Conservation (phyloP, 257 asterid genomes). For the Primulina tabacum region DNA sequence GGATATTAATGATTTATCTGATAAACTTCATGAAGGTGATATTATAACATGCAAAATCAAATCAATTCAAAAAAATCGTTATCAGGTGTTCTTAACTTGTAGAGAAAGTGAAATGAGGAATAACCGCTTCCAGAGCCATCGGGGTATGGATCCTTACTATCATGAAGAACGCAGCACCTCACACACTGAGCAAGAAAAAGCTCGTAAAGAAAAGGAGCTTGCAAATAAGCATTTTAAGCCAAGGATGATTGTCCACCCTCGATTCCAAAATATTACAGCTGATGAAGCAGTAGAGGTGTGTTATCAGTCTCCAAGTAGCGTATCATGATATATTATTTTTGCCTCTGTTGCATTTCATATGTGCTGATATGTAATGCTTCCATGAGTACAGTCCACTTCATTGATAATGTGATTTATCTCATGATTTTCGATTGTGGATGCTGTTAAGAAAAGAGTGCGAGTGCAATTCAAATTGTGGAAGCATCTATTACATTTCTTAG, state of each 20-base stretch:
- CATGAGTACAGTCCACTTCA: background rate
- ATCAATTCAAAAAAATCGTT: constrained; percentile 76
- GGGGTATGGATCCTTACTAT: constrained; percentile 65
- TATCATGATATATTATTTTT: constrained; percentile 12
- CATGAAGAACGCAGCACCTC: constrained; percentile 63
- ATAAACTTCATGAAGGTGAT: constrained; percentile 80
- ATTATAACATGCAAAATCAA: constrained; percentile 75
- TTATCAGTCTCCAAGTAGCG: constrained; percentile 13
- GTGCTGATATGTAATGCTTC: constrained; percentile 2
- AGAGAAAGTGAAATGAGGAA: constrained; percentile 77
- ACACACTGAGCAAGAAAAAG: constrained; percentile 55
- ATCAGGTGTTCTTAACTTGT: constrained; percentile 77
- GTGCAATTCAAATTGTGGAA: no score
- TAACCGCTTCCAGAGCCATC: constrained; percentile 46
- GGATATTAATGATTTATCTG: constrained; percentile 66
- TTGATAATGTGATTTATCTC: background rate
- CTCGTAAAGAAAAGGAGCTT: constrained; percentile 79
- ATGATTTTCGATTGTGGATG: background rate
- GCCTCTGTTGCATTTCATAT: constrained; percentile 15
- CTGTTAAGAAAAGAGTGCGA: no score
- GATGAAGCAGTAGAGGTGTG: constrained; percentile 82
- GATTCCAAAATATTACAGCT: constrained; percentile 78
- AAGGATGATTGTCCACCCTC: constrained; percentile 92
- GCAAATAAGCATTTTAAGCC: constrained; percentile 86
- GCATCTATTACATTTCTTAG: no score